Base-by-base conservation (phyloP, 257 asterid species). In the Fraxinus quadrangulata region DNA sequence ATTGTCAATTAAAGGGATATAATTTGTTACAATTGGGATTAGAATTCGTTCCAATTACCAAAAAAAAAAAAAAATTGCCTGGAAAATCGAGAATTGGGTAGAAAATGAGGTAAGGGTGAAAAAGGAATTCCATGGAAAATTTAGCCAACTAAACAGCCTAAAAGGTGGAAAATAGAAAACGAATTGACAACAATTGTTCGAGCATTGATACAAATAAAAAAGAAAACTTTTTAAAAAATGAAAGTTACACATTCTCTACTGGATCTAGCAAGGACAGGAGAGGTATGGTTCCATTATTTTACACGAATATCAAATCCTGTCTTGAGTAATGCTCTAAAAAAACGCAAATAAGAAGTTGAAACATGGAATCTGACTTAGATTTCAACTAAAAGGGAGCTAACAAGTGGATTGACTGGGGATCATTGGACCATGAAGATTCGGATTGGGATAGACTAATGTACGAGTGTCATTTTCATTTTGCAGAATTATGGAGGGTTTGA, bases 401-500 rank as follows among this genome's bases (percentile, higher is more conserved):
- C 21, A 17, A 14, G 0, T 19, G 65, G 65, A 21, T n/a, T 54
- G 65, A n/a, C 3, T 3, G 65, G 65, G 26, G 26, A 11, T 6
- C 3, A 54, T 19, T 54, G 19, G 56, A 16, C 56, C n/a, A 1
- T 47, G 56, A 47, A 77, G 5, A 39, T 72, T 78, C 75, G 82
- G 87, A 42, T 83, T 76, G 76, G 75, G 42, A 28, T 71, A 84
- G 82, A 31, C 23, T 54, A 45, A 10, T 56, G 66, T 6, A 56
- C 21, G 1, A n/a, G 10, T 7, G 28, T 56, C 66, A 6, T 56
- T n/a, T 56, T 75, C 11, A 63, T 74, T 54, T 51, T 33, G 45
- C 47, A 47, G 72, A 75, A 59, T 79, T 86, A 92, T 5, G 94
- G 97, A 0, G 92, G 94, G 37, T 89, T 82, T 19, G 90, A 80